These are phyloP conservation scores for Lactarius deliciosus DNA, from an alignment of 768 basidiomycete species.

Conservation along the genomic window DNA sequence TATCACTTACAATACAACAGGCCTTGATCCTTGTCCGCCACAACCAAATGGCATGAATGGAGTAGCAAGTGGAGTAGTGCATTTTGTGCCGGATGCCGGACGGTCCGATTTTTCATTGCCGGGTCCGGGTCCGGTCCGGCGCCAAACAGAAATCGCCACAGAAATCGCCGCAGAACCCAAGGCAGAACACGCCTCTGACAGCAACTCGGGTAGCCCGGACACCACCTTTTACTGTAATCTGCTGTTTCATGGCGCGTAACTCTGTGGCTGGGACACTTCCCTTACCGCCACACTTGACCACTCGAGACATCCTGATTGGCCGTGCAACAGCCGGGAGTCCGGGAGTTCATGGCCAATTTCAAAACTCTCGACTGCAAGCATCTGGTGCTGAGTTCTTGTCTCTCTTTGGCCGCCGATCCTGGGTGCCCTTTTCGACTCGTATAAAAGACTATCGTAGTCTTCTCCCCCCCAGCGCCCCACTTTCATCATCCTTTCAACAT, in stretches of 20 bases:
- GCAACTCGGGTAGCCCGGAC: not conserved
- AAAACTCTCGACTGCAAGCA: not conserved
- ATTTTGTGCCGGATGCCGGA: no score
- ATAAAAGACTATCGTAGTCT: slow-evolving; percentile 6
- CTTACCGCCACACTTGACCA: not conserved
- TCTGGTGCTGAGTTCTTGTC: not conserved
- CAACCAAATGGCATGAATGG: not conserved
- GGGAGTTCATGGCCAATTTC: not conserved
- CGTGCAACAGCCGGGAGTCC: not conserved
- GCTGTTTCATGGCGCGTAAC: not conserved
- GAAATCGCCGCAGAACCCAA: no score
- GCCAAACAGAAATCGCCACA: not conserved
- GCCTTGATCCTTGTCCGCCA: not conserved
- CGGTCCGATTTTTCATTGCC: not conserved
- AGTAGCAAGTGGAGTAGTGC: no score
- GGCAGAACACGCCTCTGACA: no score
- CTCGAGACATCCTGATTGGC: not conserved
- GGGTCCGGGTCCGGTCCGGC: not conserved
- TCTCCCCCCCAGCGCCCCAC: not conserved
- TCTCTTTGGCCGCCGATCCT: not conserved
- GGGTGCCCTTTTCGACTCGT: not conserved
- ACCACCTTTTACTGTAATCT: not conserved
- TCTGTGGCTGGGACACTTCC: not conserved
- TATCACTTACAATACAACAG: not conserved
- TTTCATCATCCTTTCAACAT: not conserved